phyloP scores from a whole-genome alignment of 768 basidiomycete species.

The Gymnopilus dilepis region DNA sequence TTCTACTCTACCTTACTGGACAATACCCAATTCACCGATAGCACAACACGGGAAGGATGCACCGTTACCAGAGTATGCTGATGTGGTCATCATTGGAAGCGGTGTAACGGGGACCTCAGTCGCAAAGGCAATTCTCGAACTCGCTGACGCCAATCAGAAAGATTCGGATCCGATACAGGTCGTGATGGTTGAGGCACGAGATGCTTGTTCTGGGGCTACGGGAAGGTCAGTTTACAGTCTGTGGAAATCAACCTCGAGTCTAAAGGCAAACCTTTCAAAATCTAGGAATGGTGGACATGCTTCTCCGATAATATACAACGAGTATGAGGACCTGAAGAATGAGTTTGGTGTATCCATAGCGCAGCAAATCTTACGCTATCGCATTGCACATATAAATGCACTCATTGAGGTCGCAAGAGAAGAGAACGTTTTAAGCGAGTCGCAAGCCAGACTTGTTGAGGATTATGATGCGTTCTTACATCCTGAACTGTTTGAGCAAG shows the following conservation, averaged over 20 bases:
- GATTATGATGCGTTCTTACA: slow-evolving; percentile 62
- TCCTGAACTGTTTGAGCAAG: slow-evolving; percentile 43
- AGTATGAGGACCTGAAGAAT: slow-evolving; percentile 54
- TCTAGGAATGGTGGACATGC: slow-evolving; percentile 75
- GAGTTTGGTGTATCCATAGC: slow-evolving; percentile 52
- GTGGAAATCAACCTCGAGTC: neutral
- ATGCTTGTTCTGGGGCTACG: slow-evolving; percentile 76
- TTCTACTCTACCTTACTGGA: slow-evolving; percentile 70
- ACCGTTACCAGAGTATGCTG: slow-evolving; percentile 52
- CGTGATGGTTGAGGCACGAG: slow-evolving; percentile 83
- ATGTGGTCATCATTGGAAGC: slow-evolving; percentile 77
- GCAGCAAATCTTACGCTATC: slow-evolving; percentile 61
- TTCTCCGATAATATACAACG: slow-evolving; percentile 61
- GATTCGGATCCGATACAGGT: slow-evolving; percentile 39
- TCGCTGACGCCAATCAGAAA: slow-evolving; percentile 24
- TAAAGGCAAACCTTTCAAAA: neutral
- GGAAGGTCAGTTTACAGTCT: slow-evolving; percentile 52
- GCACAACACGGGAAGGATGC: slow-evolving; percentile 37
- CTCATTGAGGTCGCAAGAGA: slow-evolving; percentile 55
- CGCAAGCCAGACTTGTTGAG: slow-evolving; percentile 63
- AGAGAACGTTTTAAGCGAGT: slow-evolving; percentile 54
- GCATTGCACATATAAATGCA: slow-evolving; percentile 59
- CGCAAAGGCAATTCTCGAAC: slow-evolving; percentile 56
- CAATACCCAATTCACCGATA: slow-evolving; percentile 54
- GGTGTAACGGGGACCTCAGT: slow-evolving; percentile 75